Conservation (phyloP, 2,329 filamentous ascomycete species). For the Lasiodiplodia gonubiensis region DNA sequence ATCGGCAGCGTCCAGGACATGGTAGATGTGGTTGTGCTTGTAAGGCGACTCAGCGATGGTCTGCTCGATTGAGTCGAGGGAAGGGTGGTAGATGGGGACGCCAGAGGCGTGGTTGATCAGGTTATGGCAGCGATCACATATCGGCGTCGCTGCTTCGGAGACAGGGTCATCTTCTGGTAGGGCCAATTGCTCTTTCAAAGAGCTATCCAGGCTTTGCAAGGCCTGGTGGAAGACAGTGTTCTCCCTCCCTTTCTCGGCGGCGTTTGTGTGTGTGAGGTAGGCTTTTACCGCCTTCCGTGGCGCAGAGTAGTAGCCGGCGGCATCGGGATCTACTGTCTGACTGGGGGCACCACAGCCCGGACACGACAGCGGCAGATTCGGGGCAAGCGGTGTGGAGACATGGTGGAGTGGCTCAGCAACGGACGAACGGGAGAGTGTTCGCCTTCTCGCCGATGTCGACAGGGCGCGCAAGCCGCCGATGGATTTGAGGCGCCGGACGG, state of each 20-base stretch:
- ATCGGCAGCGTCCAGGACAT: constrained; percentile 92
- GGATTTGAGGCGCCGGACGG: constrained; percentile 8
- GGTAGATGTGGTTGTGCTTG: constrained; percentile 92
- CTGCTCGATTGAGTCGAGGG: constrained; percentile 77
- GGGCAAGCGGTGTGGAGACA: constrained; percentile 2
- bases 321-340: constrained; percentile 60
- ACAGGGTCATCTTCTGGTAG: neutral
- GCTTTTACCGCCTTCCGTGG: constrained; percentile 55
- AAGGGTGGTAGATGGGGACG: constrained; percentile 77
- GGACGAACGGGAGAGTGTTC: constrained; percentile 15
- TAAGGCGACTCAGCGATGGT: constrained; percentile 89
- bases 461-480: neutral
- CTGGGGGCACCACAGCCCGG: constrained; percentile 68
- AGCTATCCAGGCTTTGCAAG: constrained; percentile 39
- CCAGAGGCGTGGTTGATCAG: constrained; percentile 77
- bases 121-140: constrained; percentile 88
- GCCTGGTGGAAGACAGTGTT: constrained; percentile 46
- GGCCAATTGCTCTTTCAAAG: constrained; percentile 14
- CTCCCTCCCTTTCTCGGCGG: constrained; percentile 34
- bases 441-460: constrained; percentile 11
- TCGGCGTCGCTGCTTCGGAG: constrained; percentile 48
- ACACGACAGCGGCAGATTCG: constrained; percentile 58
- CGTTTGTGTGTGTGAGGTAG: constrained; percentile 39
- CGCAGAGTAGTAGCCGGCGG: constrained; percentile 64
- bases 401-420: constrained; percentile 1